phyloP scores from a whole-genome alignment of 352 stramenopile genomes.

The Pythium pectinolyticum region DNA sequence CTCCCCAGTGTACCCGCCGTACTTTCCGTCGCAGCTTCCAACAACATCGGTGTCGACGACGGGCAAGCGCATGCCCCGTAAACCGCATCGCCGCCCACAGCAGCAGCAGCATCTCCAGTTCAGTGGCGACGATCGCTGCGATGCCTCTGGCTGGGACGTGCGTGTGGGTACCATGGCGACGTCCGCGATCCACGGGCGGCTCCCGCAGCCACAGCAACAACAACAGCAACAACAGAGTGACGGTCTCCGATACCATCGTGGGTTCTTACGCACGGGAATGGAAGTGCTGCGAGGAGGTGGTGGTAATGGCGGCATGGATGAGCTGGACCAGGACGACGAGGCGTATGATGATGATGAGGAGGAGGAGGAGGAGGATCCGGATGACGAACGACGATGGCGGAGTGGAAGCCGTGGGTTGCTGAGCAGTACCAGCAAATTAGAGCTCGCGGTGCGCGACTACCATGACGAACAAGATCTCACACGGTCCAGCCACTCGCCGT shows the following conservation, averaged over 20 bases:
- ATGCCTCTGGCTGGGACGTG: constrained; percentile 7
- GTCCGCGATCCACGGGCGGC: not conserved
- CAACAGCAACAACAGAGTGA: not conserved
- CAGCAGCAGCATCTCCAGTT: constrained; percentile 8
- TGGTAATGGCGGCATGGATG: not conserved
- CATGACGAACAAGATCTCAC: constrained; percentile 26
- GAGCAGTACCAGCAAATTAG: constrained; percentile 36
- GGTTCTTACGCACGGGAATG: constrained; percentile 61
- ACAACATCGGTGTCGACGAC: constrained; percentile 8
- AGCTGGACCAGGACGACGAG: constrained; percentile 24
- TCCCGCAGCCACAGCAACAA: constrained; percentile 2
- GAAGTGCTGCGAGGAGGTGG: constrained; percentile 43
- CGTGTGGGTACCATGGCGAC: constrained; percentile 1
- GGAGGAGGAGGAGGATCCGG: constrained; percentile 3
- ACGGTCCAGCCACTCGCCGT: constrained; percentile 6
- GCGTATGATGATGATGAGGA: constrained; percentile 21
- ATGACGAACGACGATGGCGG: not conserved
- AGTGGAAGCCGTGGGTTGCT: constrained; percentile 12
- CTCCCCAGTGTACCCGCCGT: constrained; percentile 54
- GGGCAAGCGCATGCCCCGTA: constrained; percentile 9
- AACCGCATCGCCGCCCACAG: constrained; percentile 5
- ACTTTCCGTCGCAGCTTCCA: constrained; percentile 31
- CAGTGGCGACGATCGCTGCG: constrained; percentile 3
- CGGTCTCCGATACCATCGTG: constrained; percentile 41
- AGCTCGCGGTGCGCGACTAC: constrained; percentile 39